Conservation (phyloP, 2,329 filamentous ascomycete species). For the Seiridium cupressi region DNA sequence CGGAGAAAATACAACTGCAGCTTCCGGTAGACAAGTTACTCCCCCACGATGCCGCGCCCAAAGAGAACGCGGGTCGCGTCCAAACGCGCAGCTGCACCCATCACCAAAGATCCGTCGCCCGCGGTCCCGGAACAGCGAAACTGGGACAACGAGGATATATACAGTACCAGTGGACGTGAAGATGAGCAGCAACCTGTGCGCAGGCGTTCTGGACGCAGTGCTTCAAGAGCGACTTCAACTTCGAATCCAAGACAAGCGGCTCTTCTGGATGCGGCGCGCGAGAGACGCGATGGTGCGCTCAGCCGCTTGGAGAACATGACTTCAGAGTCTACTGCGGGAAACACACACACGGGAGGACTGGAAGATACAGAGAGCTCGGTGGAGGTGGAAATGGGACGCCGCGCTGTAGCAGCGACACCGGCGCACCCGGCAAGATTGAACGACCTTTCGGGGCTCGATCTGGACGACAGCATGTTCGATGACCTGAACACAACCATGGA, state of each 20-base stretch:
- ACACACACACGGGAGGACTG: conserved; percentile 9
- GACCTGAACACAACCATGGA: conserved; percentile 29
- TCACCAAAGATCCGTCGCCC: conserved; percentile 4
- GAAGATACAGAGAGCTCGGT: conserved; percentile 16
- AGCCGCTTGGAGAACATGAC: conserved; percentile 28
- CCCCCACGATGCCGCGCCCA: conserved; percentile 26
- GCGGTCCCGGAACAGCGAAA: conserved; percentile 9
- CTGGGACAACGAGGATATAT: conserved; percentile 25
- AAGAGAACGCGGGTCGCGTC: conserved; percentile 22
- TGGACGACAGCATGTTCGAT: conserved; percentile 30
- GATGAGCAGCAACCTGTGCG: conserved; percentile 19
- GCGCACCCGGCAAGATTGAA: conserved; percentile 19
- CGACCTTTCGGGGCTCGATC: conserved; percentile 28
- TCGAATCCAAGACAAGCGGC: conserved; percentile 17
- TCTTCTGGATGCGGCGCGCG: conserved; percentile 18
- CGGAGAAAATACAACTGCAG: neutral
- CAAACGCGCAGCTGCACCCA: conserved; percentile 14
- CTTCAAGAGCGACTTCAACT: neutral
- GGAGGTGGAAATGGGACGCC: conserved; percentile 15
- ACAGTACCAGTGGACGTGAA: conserved; percentile 30
- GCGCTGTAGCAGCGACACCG: conserved; percentile 21
- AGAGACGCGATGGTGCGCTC: conserved; percentile 28
- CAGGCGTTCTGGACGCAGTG: neutral
- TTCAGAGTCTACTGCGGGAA: conserved; percentile 20
- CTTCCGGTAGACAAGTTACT: neutral